These are phyloP conservation scores for Zoysia matrella DNA, from an alignment of 202 grass and related monocot species.

Conservation along the genomic window DNA sequence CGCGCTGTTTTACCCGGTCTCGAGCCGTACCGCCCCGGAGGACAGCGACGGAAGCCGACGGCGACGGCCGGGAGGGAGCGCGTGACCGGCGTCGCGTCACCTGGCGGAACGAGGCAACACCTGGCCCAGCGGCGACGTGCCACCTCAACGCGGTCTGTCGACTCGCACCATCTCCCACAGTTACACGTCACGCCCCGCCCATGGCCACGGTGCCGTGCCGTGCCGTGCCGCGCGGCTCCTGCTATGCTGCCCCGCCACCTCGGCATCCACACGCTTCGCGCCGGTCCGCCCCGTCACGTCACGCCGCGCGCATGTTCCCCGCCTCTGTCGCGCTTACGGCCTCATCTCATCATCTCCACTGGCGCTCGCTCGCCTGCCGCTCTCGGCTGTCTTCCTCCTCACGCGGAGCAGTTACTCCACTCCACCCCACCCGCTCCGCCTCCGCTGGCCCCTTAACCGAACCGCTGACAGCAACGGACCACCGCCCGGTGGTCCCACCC, in stretches of 20 bases:
- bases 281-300: background rate
- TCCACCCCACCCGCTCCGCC: background rate
- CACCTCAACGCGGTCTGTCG: conserved; percentile 32
- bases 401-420: conserved; percentile 29
- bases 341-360: background rate
- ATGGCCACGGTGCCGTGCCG: background rate
- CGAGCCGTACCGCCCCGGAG: conserved; percentile 1
- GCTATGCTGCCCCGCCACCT: background rate
- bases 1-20: background rate
- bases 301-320: conserved; percentile 12
- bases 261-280: conserved; percentile 22
- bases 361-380: background rate
- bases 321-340: background rate
- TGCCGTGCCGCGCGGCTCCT: background rate
- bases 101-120: background rate
- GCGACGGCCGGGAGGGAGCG: background rate
- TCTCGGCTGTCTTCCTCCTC: background rate
- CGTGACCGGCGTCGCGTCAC: no score
- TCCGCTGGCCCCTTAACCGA: background rate
- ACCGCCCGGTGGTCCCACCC: conserved; percentile 43
- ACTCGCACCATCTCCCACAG: no score
- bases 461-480: conserved; percentile 46
- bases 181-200: background rate
- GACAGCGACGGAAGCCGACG: background rate
- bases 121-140: background rate